phyloP scores from a whole-genome alignment of 495 filamentous ascomycete species.

The Cenococcum geophilum region DNA sequence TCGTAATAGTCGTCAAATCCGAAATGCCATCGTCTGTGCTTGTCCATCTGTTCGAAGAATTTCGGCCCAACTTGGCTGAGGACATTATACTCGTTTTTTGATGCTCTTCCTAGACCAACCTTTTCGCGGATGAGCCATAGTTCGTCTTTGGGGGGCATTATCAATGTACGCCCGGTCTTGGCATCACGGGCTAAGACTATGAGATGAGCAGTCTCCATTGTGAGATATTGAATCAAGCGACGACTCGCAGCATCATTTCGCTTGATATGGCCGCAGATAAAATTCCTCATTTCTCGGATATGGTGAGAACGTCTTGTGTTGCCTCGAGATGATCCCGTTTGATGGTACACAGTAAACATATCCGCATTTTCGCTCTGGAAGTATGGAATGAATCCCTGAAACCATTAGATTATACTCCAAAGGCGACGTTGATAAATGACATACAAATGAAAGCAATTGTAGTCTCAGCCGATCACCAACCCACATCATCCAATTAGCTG shows the following conservation, averaged over 20 bases:
- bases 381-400: slow-evolving; percentile 17
- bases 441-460: slow-evolving; percentile 41
- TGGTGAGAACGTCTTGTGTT: slow-evolving; percentile 34
- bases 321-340: slow-evolving; percentile 7
- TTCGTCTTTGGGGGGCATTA: slow-evolving; percentile 41
- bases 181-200: slow-evolving; percentile 46
- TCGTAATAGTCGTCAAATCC: slow-evolving; percentile 48
- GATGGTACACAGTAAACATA: slow-evolving; percentile 4
- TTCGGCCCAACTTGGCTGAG: slow-evolving; percentile 36
- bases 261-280: slow-evolving; percentile 48
- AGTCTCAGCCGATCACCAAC: slow-evolving; percentile 38
- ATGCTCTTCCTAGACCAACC: slow-evolving; percentile 41
- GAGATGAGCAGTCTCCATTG: slow-evolving; percentile 42
- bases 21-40: slow-evolving; percentile 42
- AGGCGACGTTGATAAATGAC: background rate
- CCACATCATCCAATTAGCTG: slow-evolving; percentile 39
- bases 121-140: slow-evolving; percentile 45
- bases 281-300: slow-evolving; percentile 44
- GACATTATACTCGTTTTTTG: slow-evolving; percentile 43
- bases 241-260: slow-evolving; percentile 46
- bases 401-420: background rate
- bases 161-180: slow-evolving; percentile 44
- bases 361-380: slow-evolving; percentile 11
- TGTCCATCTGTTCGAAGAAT: slow-evolving; percentile 43
- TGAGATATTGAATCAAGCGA: slow-evolving; percentile 47